Evolutionary conservation across 129 eudicot genomes (phyloP), one percentile per base, ranked within the genome.

Genomic region (Ambrosia trifida): DNA sequence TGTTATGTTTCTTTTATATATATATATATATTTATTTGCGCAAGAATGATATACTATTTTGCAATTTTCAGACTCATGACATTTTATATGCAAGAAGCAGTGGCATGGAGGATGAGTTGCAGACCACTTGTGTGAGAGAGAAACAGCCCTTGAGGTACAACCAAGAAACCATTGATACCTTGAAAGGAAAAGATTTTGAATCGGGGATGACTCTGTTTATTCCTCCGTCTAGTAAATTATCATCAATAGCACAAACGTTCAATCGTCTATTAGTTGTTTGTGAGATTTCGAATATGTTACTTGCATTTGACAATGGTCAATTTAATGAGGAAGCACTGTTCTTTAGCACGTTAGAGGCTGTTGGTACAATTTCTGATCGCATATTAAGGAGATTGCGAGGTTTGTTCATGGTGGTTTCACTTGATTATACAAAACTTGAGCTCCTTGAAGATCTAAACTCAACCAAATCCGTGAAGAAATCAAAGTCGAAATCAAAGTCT

Each of bases 321-420:
- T 75, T 66, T 67, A 83, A 76, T 51, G 69, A 69, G 30, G 85
- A 84, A 28, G 71, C 77, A 30, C 74, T 94, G 59, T 89, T 87
- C 76, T 94, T 89, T 82, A 89, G 91, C 83, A 84, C 97, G 49
- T 72, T 94, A 72, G 91, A 69, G 58, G 79, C 89, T 70, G 75
- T 84, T 40, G 77, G 80, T 75, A 80, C 86, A 18, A 63, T 88
- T 70, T 85, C 93, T 57, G 95, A 89, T 79, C 75, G 82, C 11
- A 65, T 89, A 74, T 78, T 85, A 43, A 82, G 96, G 81, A 90
- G 87, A 79, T 45, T 94, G 73, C 78, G 96, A 44, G 92, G 90
- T 60, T 75, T 94, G 78, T 84, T 94, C 60, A 89, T 87, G 97
- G 93, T 85, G 69, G 79, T 94, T 66, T 89, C 98, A 47, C 93